These are phyloP conservation scores for Singerocomus rubriflavus DNA, from an alignment of 1,284 basidiomycete genomes.

Conservation along the genomic window DNA sequence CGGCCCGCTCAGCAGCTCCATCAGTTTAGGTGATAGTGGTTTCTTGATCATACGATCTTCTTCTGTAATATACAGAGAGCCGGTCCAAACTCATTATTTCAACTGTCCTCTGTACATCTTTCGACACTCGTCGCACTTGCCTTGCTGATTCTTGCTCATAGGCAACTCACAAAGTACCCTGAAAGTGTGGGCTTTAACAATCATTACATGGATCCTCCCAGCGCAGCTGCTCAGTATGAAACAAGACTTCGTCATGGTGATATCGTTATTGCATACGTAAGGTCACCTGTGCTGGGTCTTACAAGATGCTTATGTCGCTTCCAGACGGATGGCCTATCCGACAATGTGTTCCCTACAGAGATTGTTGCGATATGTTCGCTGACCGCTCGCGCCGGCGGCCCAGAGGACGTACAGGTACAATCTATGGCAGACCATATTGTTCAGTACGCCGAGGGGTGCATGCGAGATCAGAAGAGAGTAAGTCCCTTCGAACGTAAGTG, in stretches of 20 bases:
- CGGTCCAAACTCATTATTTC: conserved; percentile 75
- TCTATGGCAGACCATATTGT: conserved; percentile 70
- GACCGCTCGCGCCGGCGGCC: conserved; percentile 50
- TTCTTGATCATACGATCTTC: conserved; percentile 76
- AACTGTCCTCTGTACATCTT: conserved; percentile 58
- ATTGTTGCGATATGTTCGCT: conserved; percentile 66
- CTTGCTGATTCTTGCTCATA: conserved; percentile 5
- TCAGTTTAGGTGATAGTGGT: conserved; percentile 82
- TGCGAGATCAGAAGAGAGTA: conserved; percentile 56
- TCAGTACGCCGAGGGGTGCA: conserved; percentile 65
- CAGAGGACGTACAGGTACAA: conserved; percentile 62
- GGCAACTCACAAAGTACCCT: conserved; percentile 71
- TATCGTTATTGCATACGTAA: conserved; percentile 66
- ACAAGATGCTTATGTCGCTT: conserved; percentile 16
- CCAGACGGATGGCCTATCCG: conserved; percentile 84
- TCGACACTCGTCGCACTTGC: neutral
- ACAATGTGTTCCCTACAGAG: conserved; percentile 80
- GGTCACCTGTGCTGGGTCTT: conserved; percentile 21
- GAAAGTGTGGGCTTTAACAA: conserved; percentile 43
- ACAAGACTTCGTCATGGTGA: conserved; percentile 70
- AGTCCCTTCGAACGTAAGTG: conserved; percentile 71
- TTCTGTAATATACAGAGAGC: conserved; percentile 60
- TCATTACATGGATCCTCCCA: conserved; percentile 56
- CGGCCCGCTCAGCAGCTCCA: conserved; percentile 4
- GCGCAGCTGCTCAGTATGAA: conserved; percentile 63